These are phyloP conservation scores for Fonsecaea pugnacius DNA, from an alignment of 2,329 filamentous ascomycete genomes.

Conservation along the genomic window DNA sequence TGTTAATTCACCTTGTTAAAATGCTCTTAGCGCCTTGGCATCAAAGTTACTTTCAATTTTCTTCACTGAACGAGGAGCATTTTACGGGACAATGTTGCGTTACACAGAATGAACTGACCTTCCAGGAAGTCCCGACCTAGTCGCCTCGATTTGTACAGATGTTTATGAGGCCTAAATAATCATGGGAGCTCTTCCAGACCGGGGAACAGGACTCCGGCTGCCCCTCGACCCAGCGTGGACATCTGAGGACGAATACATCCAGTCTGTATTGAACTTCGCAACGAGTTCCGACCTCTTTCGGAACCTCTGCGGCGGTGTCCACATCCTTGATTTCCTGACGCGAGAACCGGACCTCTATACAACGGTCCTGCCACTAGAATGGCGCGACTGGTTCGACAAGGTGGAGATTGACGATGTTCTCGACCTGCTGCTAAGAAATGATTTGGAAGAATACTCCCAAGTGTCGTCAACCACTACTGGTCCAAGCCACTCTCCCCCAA, in stretches of 20 bases:
- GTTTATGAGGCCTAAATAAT: background rate
- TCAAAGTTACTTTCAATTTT: constrained; percentile 4
- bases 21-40: constrained; percentile 9
- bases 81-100: background rate
- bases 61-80: background rate
- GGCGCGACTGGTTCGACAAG: constrained; percentile 76
- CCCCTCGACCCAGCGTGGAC: constrained; percentile 73
- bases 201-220: constrained; percentile 47
- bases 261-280: constrained; percentile 75
- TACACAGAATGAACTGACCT: background rate
- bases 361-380: constrained; percentile 74
- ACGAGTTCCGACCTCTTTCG: constrained; percentile 76
- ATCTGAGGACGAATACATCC: constrained; percentile 75
- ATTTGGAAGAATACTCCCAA: constrained; percentile 53
- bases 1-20: background rate
- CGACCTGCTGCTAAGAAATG: constrained; percentile 78
- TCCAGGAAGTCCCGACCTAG: background rate
- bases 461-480: constrained; percentile 38
- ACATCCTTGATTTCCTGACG: constrained; percentile 96
- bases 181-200: background rate
- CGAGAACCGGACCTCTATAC: constrained; percentile 81
- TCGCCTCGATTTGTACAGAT: background rate
- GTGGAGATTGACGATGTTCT: constrained; percentile 76
- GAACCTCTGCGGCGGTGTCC: constrained; percentile 92
- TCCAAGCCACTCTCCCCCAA: constrained; percentile 47